Conservation (phyloP, 208 protist species). For the Wallacemonas rigidus region DNA sequence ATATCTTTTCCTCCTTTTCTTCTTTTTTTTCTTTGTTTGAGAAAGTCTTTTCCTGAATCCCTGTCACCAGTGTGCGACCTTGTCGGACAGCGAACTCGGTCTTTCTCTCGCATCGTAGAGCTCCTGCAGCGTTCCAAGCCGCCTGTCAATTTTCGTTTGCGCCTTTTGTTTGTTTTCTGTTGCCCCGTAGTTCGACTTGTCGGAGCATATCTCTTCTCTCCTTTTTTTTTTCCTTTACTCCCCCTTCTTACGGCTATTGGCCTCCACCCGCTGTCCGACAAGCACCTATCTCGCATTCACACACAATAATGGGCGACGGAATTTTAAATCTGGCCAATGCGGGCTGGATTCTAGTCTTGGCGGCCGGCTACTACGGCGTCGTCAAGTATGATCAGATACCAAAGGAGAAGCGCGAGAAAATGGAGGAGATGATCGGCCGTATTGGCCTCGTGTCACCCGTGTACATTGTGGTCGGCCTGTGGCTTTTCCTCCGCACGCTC, state of each 20-base stretch:
- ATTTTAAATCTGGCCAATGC: constrained; percentile 55
- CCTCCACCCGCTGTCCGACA: not conserved
- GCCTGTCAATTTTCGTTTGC: too few relatives aligned
- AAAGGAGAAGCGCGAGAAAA: constrained; percentile 26
- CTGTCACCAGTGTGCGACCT: too few relatives aligned
- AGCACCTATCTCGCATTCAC: not conserved
- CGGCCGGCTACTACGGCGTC: constrained; percentile 33
- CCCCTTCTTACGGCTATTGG: not conserved
- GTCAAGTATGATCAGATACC: constrained; percentile 29
- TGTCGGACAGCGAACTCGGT: too few relatives aligned
- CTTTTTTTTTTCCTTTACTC: constrained; percentile 15
- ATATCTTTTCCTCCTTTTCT: too few relatives aligned
- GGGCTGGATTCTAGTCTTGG: constrained; percentile 42
- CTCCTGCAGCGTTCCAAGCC: too few relatives aligned
- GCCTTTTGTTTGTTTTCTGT: too few relatives aligned
- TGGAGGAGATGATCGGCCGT: constrained; percentile 17
- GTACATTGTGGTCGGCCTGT: constrained; percentile 32
- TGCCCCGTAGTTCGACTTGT: too few relatives aligned
- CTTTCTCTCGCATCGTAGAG: too few relatives aligned
- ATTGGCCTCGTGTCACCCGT: constrained; percentile 28
- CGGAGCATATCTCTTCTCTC: constrained; percentile 14
- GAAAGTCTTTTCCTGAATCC: too few relatives aligned
- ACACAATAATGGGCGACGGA: constrained; percentile 31
- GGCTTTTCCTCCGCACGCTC: constrained; percentile 48
- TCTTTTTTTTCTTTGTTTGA: too few relatives aligned